Base-by-base conservation (phyloP, 371 early-diverging fungal species). In the Rhizomucor pusillus region DNA sequence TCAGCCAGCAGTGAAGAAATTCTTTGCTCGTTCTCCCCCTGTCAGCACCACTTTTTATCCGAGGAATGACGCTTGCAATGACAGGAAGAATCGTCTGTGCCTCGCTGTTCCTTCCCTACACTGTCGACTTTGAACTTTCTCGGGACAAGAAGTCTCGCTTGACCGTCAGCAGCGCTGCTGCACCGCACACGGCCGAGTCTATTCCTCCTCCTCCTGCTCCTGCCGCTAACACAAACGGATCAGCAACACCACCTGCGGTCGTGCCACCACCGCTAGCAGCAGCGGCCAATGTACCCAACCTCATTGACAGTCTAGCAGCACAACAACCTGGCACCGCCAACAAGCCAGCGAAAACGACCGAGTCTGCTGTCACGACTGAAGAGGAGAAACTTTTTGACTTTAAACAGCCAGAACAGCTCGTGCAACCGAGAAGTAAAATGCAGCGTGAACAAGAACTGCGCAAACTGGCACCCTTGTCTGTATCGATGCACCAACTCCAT, bases 81-180 rank as follows among this genome's bases (percentile, higher is more conserved):
- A 67, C 75, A 29, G 68, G 71, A 46, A 52, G 89, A 52, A 84
- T 88, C 0, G 65, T 90, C 14, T 77, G 87, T 10, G 88, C 81
- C 9, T 79, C 85, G 16, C 63, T 90, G 19, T 90, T 86, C 59
- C 74, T 87, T 20, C 90, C 90, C 1, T 80, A 79, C 50, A 85
- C 88, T 19, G 82, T 81, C 57, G 79, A 80, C 59, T 79, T 82
- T 71, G 65, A 77, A 56, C 47, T 69, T n/a, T 39, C 43, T 14
- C 23, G 41, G 29, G 52, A 59, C n/a, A 58, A 52, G 37, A 52
- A 49, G 33, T 43, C 50, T 50, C 57, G 57, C n/a, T n/a, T n/a
- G 16, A 45, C 47, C 22, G 34, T n/a, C 29, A 13, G 20, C 5
- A 22, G 23, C 7, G n/a, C 13, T 20, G 53, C 47, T 12, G 19